Conservation (phyloP, 345 rosid genomes). For the Kandelia obovata region DNA sequence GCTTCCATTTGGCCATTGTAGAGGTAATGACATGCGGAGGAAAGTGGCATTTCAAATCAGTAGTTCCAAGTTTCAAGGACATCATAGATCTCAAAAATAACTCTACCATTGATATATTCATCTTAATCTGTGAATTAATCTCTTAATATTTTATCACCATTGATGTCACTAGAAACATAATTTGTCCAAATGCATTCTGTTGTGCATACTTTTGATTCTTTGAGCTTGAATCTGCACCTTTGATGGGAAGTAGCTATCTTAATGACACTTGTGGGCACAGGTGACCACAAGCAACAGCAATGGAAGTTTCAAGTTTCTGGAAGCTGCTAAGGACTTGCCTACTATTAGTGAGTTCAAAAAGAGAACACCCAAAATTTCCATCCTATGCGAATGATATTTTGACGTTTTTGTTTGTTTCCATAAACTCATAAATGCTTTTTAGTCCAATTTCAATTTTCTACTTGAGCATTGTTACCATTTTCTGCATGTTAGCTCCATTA, state of each 20-base stretch:
- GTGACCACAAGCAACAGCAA: constrained; percentile 39
- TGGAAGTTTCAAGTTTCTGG: constrained; percentile 72
- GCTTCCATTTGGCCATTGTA: constrained; percentile 80
- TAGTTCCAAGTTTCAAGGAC: not conserved
- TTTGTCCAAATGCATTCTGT: constrained; percentile 3
- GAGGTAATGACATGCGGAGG: constrained; percentile 44
- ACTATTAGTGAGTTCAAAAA: constrained; percentile 66
- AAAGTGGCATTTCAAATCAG: constrained; percentile 2
- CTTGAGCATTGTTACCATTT: no score
- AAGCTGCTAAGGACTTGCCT: constrained; percentile 74
- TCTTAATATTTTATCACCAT: not conserved
- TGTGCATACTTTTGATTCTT: not conserved
- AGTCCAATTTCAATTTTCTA: no score
- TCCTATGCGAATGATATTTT: not conserved
- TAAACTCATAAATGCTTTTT: not conserved
- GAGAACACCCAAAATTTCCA: not conserved
- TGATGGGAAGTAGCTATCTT: constrained; percentile 2
- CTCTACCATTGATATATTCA: not conserved
- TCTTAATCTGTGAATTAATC: no score
- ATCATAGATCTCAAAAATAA: not conserved
- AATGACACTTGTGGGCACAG: constrained; percentile 31
- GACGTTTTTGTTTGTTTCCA: not conserved
- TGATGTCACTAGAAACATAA: not conserved
- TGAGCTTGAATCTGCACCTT: constrained; percentile 5
- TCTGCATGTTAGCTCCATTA: no score